A percentile compares a stretch with the other conserved stretches of the same genome.
These are phyloP conservation scores for Helotiales sp. DNA, from an alignment of 2,329 filamentous ascomycete genomes.

Conservation along the genomic window DNA sequence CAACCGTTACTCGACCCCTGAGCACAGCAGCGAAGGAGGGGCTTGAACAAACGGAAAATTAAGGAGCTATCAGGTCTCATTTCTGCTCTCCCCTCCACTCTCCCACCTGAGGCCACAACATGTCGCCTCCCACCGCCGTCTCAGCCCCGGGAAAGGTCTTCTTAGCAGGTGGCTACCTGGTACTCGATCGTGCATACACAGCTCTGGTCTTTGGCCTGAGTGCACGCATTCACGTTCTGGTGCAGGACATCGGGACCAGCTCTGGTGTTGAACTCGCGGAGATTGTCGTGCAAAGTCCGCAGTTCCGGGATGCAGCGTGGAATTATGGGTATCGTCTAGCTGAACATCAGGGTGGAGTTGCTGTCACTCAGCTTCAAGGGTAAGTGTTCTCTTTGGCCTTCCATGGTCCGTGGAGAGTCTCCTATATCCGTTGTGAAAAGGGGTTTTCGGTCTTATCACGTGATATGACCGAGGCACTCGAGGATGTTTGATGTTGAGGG, in stretches of 20 bases:
- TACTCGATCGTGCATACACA: conserved; percentile 84
- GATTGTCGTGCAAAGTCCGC: conserved; percentile 86
- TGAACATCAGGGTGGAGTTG: conserved; percentile 74
- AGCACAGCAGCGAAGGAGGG: neutral
- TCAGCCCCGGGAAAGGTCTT: conserved; percentile 97
- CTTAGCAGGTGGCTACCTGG: conserved; percentile 90
- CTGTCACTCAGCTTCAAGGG: conserved; percentile 76
- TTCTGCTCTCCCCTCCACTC: neutral
- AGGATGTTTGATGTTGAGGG: too few species aligned
- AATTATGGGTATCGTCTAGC: conserved; percentile 76
- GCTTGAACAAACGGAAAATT: neutral
- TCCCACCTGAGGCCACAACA: conserved; percentile 6
- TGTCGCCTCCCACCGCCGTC: conserved; percentile 48
- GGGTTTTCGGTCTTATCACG: conserved; percentile 17
- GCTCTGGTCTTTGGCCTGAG: conserved; percentile 70
- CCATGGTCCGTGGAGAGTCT: conserved; percentile 5
- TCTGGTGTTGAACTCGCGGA: conserved; percentile 65
- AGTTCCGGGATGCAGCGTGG: conserved; percentile 87
- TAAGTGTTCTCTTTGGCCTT: conserved; percentile 46
- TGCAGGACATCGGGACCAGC: conserved; percentile 56
- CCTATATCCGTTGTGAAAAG: neutral
- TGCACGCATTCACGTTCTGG: conserved; percentile 66
- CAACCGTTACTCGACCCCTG: neutral
- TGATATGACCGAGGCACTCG: neutral
- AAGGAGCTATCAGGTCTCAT: neutral